Evolutionary conservation across 208 protist species (phyloP).

Genomic region (Crithidia fasciculata): DNA sequence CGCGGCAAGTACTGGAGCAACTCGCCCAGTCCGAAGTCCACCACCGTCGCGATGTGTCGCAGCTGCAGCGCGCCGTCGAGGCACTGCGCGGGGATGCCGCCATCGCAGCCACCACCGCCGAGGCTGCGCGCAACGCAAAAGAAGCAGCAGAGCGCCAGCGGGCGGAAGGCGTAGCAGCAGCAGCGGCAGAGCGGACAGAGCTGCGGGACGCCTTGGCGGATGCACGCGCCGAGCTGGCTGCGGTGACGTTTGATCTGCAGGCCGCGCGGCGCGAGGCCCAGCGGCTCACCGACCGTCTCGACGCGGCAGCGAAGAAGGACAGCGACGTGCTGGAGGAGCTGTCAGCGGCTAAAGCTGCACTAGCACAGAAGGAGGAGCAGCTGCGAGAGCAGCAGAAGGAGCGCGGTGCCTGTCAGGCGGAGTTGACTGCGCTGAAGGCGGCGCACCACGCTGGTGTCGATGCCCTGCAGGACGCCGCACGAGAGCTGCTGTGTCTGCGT

Average conservation of each 20-base stretch:
- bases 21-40: slow-evolving; percentile 20
- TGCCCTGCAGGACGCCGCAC: slow-evolving; percentile 27
- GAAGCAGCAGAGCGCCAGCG: slow-evolving; percentile 32
- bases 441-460: slow-evolving; percentile 20
- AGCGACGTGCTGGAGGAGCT: slow-evolving; percentile 5
- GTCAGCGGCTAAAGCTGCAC: neutral
- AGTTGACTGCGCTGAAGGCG: slow-evolving; percentile 28
- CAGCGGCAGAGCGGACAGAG: slow-evolving; percentile 35
- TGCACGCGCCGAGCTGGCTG: slow-evolving; percentile 33
- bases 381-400: slow-evolving; percentile 23
- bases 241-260: slow-evolving; percentile 18
- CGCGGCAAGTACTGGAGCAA: slow-evolving; percentile 26
- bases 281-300: neutral
- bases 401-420: slow-evolving; percentile 24
- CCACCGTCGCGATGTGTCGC: slow-evolving; percentile 30
- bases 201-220: slow-evolving; percentile 34
- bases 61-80: slow-evolving; percentile 29
- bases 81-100: slow-evolving; percentile 21
- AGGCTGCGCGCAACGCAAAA: slow-evolving; percentile 22
- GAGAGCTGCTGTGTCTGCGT: slow-evolving; percentile 44
- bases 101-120: slow-evolving; percentile 30
- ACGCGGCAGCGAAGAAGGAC: slow-evolving; percentile 1
- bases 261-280: slow-evolving; percentile 6
- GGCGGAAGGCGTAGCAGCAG: slow-evolving; percentile 24
- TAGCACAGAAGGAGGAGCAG: slow-evolving; percentile 7